These are phyloP conservation scores for Polyplosphaeria fusca DNA, from an alignment of 495 filamentous ascomycete genomes.

Conservation along the genomic window DNA sequence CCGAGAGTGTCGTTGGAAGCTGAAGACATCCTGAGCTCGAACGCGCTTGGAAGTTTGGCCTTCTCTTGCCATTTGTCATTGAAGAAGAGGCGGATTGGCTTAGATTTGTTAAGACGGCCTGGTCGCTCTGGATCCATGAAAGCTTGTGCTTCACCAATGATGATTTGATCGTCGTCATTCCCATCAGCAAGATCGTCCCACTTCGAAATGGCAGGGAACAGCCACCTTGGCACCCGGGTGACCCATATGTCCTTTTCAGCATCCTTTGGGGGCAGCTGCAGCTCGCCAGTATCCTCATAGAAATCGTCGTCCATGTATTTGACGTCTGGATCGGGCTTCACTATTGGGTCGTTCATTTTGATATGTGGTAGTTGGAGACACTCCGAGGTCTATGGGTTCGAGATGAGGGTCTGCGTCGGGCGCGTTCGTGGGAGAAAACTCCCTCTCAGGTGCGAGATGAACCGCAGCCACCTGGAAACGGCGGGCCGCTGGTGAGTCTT, in stretches of 20 bases:
- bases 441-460: too few relatives aligned
- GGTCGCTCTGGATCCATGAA: constrained; percentile 47
- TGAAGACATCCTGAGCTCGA: constrained; percentile 41
- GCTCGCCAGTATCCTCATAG: constrained; percentile 84
- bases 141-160: constrained; percentile 74
- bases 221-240: constrained; percentile 68
- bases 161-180: constrained; percentile 60
- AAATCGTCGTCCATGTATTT: constrained; percentile 75
- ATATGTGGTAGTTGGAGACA: too few relatives aligned
- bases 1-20: constrained; percentile 39
- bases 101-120: background rate
- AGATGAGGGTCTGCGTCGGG: too few relatives aligned
- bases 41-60: constrained; percentile 9
- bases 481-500: too few relatives aligned
- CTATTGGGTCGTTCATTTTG: constrained; percentile 35
- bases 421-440: too few relatives aligned
- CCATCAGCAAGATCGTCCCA: constrained; percentile 65
- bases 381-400: too few relatives aligned
- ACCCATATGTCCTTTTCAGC: constrained; percentile 62
- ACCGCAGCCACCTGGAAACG: too few relatives aligned
- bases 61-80: constrained; percentile 11
- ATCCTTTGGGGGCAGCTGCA: constrained; percentile 61
- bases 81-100: constrained; percentile 8
- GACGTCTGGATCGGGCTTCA: constrained; percentile 52
- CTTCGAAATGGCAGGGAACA: constrained; percentile 39